Evolutionary conservation across 192 early-diverging fungal genomes (phyloP).

Genomic region (Obelidium mucronatum): DNA sequence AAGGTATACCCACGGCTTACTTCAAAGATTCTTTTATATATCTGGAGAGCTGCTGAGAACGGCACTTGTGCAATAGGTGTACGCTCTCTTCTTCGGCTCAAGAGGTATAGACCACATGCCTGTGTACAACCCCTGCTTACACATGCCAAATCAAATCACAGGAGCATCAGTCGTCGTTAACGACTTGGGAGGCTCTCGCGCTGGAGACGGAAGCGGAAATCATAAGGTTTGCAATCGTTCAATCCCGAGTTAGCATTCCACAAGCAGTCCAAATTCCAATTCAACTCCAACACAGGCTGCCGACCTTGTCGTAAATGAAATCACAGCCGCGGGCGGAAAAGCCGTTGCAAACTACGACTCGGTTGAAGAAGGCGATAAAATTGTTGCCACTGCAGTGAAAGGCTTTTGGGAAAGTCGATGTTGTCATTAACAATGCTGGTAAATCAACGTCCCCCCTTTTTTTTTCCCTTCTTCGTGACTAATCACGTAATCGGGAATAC

Average conservation of each 20-base stretch:
- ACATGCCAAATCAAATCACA: conserved; percentile 13
- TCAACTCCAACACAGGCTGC: conserved; percentile 65
- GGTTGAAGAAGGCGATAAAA: conserved; percentile 97
- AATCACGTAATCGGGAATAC: background rate
- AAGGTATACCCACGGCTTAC: conserved; percentile 43
- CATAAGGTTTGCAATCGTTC: conserved; percentile 43
- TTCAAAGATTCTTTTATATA: too few relatives aligned
- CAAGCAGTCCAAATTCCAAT: background rate
- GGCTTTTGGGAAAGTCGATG: conserved; percentile 94
- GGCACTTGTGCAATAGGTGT: conserved; percentile 58
- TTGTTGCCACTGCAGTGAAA: conserved; percentile 95
- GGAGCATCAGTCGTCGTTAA: conserved; percentile 97
- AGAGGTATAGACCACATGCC: conserved; percentile 50
- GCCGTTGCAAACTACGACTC: conserved; percentile 98
- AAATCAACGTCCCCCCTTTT: background rate
- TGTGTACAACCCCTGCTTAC: background rate
- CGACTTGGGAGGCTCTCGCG: conserved; percentile 84
- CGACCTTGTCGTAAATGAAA: conserved; percentile 95
- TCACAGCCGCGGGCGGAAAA: conserved; percentile 83
- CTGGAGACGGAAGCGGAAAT: conserved; percentile 77
- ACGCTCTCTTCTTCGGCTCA: conserved; percentile 89
- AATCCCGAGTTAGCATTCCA: background rate
- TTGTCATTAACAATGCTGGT: conserved; percentile 97
- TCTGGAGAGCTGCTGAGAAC: background rate
- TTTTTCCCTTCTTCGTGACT: background rate